These are phyloP conservation scores for Fusarium subtropicale DNA, from an alignment of 2,329 filamentous ascomycete species.

Conservation along the genomic window DNA sequence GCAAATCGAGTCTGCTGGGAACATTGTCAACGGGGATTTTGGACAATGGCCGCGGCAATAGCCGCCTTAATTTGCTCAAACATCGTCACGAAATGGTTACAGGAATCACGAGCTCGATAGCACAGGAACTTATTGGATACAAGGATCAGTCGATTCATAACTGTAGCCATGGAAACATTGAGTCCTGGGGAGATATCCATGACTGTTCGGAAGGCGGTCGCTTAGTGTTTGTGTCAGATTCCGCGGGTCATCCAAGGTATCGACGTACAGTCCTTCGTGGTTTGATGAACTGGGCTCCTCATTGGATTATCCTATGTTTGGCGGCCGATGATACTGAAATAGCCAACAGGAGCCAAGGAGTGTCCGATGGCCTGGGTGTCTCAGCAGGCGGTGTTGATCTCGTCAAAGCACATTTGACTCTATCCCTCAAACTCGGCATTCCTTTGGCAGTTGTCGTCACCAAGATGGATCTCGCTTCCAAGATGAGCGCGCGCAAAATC, in stretches of 20 bases:
- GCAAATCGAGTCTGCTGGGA: slow-evolving; percentile 91
- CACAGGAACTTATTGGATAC: slow-evolving; percentile 94
- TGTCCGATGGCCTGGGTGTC: slow-evolving; percentile 58
- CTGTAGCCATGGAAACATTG: slow-evolving; percentile 86
- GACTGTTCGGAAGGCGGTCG: slow-evolving; percentile 78
- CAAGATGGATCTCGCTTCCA: slow-evolving; percentile 88
- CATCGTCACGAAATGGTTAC: slow-evolving; percentile 94
- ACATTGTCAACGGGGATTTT: slow-evolving; percentile 87
- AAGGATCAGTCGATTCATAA: slow-evolving; percentile 74
- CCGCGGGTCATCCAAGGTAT: slow-evolving; percentile 90
- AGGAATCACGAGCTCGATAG: slow-evolving; percentile 92
- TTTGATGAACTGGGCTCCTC: slow-evolving; percentile 94
- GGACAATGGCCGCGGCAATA: slow-evolving; percentile 93
- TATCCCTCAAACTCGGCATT: slow-evolving; percentile 83
- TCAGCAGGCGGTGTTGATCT: slow-evolving; percentile 73
- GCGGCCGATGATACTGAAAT: slow-evolving; percentile 78
- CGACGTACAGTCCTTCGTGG: slow-evolving; percentile 88
- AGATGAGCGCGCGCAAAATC: slow-evolving; percentile 73
- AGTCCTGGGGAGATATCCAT: slow-evolving; percentile 96
- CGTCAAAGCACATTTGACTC: slow-evolving; percentile 81
- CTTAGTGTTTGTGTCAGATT: slow-evolving; percentile 90
- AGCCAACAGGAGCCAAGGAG: slow-evolving; percentile 50
- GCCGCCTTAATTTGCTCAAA: slow-evolving; percentile 86
- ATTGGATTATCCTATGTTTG: slow-evolving; percentile 92
- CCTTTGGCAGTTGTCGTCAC: slow-evolving; percentile 88